Evolutionary conservation across 2,329 filamentous ascomycete genomes (phyloP).

Genomic region (Emmonsiellopsis sp.): DNA sequence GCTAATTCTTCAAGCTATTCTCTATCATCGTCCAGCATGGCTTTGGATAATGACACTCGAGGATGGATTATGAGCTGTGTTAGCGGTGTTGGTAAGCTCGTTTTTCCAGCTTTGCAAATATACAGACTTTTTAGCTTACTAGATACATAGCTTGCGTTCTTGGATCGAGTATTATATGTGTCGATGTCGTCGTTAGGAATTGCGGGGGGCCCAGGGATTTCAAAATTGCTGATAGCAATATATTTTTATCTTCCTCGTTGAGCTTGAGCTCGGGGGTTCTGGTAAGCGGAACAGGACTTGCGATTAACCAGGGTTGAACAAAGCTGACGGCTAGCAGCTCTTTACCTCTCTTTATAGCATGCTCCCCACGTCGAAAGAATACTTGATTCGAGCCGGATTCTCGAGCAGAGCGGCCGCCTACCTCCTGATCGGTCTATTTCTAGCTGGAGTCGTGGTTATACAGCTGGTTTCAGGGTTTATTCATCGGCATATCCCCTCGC

Average conservation of each 20-base stretch:
- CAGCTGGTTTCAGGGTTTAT: conserved; percentile 35
- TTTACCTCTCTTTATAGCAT: conserved; percentile 91
- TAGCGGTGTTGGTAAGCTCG: conserved; percentile 60
- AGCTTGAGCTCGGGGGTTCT: conserved; percentile 94
- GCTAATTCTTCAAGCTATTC: neutral
- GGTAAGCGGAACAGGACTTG: conserved; percentile 47
- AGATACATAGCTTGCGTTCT: conserved; percentile 44
- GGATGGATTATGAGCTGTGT: conserved; percentile 86
- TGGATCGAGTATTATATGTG: conserved; percentile 75
- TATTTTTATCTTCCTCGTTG: conserved; percentile 76
- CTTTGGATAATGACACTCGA: conserved; percentile 64
- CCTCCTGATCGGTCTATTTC: conserved; percentile 36
- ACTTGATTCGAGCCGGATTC: conserved; percentile 61
- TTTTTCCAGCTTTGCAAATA: neutral
- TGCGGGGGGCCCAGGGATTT: conserved; percentile 69
- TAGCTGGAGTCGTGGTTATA: conserved; percentile 39
- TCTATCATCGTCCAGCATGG: neutral
- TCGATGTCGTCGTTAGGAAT: conserved; percentile 66
- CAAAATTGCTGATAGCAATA: conserved; percentile 78
- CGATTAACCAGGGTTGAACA: neutral
- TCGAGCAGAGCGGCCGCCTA: conserved; percentile 54
- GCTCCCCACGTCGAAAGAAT: conserved; percentile 75
- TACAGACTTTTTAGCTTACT: neutral
- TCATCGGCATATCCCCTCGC: conserved; percentile 40
- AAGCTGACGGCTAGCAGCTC: conserved; percentile 45